Conservation (phyloP, 495 filamentous ascomycete genomes). For the Neurospora cerealis region DNA sequence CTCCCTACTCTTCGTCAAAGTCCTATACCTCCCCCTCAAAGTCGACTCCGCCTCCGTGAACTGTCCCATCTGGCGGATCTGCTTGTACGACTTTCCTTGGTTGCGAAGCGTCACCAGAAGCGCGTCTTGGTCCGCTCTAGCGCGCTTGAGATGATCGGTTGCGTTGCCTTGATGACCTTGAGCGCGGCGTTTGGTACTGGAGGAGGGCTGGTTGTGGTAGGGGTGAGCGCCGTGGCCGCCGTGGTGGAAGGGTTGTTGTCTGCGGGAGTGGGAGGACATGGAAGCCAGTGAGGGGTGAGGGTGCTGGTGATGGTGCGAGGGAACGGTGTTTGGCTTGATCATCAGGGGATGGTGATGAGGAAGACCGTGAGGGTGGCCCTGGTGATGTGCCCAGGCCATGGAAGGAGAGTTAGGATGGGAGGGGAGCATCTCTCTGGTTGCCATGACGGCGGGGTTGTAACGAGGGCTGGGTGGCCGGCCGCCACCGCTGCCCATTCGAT, state of each 20-base stretch:
- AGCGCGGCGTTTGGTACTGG: not conserved
- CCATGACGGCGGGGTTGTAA: not conserved
- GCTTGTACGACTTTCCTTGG: constrained; percentile 66
- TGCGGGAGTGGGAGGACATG: not conserved
- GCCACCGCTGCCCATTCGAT: not conserved
- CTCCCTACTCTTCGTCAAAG: constrained; percentile 65
- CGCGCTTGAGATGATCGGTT: not conserved
- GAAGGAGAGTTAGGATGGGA: not conserved
- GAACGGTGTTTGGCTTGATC: not conserved
- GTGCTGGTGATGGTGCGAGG: not conserved
- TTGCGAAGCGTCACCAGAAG: constrained; percentile 55
- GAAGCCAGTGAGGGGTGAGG: not conserved
- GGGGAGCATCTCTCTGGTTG: not conserved
- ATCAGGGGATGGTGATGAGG: not conserved
- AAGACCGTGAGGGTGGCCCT: not conserved
- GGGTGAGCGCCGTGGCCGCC: not conserved
- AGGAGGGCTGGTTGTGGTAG: not conserved
- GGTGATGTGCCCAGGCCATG: not conserved
- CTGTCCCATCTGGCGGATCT: constrained; percentile 56
- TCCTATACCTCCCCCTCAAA: constrained; percentile 68
- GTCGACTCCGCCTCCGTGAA: constrained; percentile 81
- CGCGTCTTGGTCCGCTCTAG: constrained; percentile 37
- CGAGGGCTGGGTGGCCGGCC: not conserved
- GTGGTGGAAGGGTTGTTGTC: not conserved
- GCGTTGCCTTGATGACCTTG: not conserved